Base-by-base conservation (phyloP, 345 rosid genomes). In the Aquilaria malaccensis region DNA sequence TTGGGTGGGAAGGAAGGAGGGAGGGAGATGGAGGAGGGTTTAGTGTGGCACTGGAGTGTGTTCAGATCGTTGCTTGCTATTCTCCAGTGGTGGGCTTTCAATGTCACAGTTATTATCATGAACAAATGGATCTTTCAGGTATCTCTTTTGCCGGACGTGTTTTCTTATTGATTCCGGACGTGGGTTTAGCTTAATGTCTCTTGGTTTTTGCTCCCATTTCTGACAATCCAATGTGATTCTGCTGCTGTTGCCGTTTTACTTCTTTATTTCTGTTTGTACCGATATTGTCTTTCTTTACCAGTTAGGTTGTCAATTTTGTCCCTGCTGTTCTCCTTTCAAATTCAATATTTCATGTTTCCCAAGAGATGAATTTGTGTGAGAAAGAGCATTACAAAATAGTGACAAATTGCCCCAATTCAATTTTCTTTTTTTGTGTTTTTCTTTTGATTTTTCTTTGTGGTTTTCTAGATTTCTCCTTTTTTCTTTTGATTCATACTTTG, bases 51-150 rank as follows among this genome's bases (percentile, higher is more conserved):
- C 75, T 83, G 84, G 96, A 80, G 81, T 55, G 64, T 85, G 57
- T 60, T 91, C 77, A 94, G 96, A 94, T 94, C 97, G 75, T 83
- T 94, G 30, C 77, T 90, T 29, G 99, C 99, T 29, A 94, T 94
- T 75, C 48, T 88, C 55, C 99, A 94, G 32, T 94, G 99, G 99
- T 94, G 97, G 99, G 80, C 65, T 52, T 94, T 90, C 83, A 94
- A 94, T 61, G 99, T 94, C 13, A 82, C 96, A 41, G 97, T 94
- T 43, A 94, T 94, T 81, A 85, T 94, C 85, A 88, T 80, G 83
- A 94, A 94, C 93, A 94, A 94, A 72, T 94, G 99, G 99, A 94
- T 94, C 93, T 94, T 94, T 54, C 99, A 94, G 99, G 99, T 91
- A 63, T 60, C 43, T 37, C 43, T 9, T 37, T 37, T 3, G 5